Evolutionary conservation across 495 filamentous ascomycete genomes (phyloP), one percentile per base, ranked within the genome.

Genomic region (Neurospora terricola): DNA sequence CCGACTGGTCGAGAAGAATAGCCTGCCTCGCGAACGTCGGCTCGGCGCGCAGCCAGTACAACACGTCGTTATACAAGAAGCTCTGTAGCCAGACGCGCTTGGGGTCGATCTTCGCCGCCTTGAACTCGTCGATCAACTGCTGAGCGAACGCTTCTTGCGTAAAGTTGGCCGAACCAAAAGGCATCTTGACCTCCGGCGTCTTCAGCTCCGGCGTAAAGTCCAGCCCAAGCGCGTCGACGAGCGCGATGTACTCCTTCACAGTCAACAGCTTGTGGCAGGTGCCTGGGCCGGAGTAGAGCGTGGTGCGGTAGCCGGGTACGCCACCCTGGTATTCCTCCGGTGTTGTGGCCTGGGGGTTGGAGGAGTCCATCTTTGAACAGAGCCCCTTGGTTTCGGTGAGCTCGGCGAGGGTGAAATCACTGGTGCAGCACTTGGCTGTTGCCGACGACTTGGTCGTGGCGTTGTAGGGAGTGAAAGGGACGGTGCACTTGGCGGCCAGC

Each of bases 191-290:
- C 70, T 84, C 77, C 16, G 88, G 88, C 7, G 85, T 83, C 81
- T 91, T 91, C 37, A 89, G 82, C 77, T 91, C 89, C 5, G 88
- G 86, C 0, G 89, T 89, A 82, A 90, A 90, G 70, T 87, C 81
- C 12, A 88, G 78, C 0, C 84, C 86, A 36, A 82, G 79, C n/a
- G 79, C 76, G 71, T 89, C 81, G 75, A 88, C 83, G 34, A 90
- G 79, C 11, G 78, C 72, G 73, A 91, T 87, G 77, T 83, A 87
- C 70, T 87, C 85, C 54, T 85, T 82, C 71, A 87, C 84, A 4
- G 86, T 84, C 73, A 86, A 80, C 27, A 88, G 75, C 5, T 84
- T 87, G 66, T 82, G 84, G 81, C 89, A 91, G 1, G 83, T 85
- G 3, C 75, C 75, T 0, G 83, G 84, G 14, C 75, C 75, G 45